phyloP scores from a whole-genome alignment of 2,329 filamentous ascomycete genomes.

The Xylaria sp. region DNA sequence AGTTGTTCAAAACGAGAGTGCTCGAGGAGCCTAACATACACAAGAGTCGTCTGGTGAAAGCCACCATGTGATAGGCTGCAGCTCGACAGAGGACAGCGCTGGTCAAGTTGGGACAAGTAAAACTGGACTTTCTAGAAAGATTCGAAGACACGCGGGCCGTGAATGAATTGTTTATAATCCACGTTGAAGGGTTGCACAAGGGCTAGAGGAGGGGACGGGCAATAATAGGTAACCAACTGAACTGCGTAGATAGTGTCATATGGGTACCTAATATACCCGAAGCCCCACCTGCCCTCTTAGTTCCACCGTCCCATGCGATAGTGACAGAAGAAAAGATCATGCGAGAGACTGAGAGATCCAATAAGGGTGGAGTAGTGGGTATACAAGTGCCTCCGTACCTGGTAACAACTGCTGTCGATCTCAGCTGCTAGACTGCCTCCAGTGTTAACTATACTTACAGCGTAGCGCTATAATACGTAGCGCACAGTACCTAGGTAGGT shows the following conservation, averaged over 20 bases:
- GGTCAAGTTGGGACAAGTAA: neutral
- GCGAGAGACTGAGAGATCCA: constrained; percentile 26
- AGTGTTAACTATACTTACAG: neutral
- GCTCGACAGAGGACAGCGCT: neutral
- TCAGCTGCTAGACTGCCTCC: neutral
- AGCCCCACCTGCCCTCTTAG: constrained; percentile 27
- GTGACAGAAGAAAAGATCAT: constrained; percentile 35
- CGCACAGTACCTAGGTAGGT: neutral
- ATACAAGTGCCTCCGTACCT: constrained; percentile 3
- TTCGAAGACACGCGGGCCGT: neutral
- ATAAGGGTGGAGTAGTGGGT: constrained; percentile 1
- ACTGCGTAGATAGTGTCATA: neutral
- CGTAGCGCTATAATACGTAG: neutral
- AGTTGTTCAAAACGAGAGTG: neutral
- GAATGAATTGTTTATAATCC: constrained; percentile 25
- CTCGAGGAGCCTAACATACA: neutral
- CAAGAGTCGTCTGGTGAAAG: neutral
- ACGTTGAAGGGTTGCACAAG: constrained; percentile 11
- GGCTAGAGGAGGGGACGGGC: neutral
- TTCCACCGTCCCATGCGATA: constrained; percentile 30
- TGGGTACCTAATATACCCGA: constrained; percentile 21
- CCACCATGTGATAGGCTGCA: neutral
- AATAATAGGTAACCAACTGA: constrained; percentile 4
- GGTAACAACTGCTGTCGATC: constrained; percentile 25
- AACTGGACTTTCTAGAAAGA: constrained; percentile 20